These are phyloP conservation scores for Neoboletus magnificus DNA, from an alignment of 768 basidiomycete genomes.

Conservation along the genomic window DNA sequence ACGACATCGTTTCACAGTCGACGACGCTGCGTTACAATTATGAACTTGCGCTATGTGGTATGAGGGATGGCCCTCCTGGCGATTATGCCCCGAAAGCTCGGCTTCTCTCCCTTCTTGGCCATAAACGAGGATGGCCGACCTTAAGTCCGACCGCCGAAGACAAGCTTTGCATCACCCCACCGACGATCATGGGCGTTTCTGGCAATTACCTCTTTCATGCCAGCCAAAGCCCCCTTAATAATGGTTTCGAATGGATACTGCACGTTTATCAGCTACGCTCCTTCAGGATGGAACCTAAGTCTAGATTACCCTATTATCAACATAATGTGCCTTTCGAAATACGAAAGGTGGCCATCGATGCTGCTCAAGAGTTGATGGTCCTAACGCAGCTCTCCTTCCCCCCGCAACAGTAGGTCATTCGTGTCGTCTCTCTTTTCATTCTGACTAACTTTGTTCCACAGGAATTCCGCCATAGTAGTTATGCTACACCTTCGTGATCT, in stretches of 20 bases:
- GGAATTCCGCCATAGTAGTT: constrained; percentile 25
- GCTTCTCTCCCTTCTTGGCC: constrained; percentile 28
- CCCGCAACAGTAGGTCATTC: constrained; percentile 22
- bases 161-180: constrained; percentile 29
- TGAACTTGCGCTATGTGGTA: constrained; percentile 31
- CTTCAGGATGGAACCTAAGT: constrained; percentile 25
- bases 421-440: background rate
- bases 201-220: constrained; percentile 33
- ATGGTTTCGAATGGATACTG: constrained; percentile 32
- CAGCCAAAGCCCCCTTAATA: constrained; percentile 31
- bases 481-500: constrained; percentile 51
- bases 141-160: constrained; percentile 31
- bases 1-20: constrained; percentile 19
- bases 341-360: constrained; percentile 32
- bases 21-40: constrained; percentile 32
- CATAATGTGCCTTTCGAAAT: constrained; percentile 34
- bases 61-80: constrained; percentile 26
- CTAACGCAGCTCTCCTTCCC: constrained; percentile 31
- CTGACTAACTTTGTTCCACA: constrained; percentile 7
- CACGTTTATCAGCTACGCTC: constrained; percentile 35
- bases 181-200: constrained; percentile 33
- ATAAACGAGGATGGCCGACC: constrained; percentile 34
- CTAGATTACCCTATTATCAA: constrained; percentile 29
- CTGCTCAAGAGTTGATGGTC: constrained; percentile 29
- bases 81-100: constrained; percentile 15